phyloP scores from a whole-genome alignment of 163 green algal species.

The Trebouxiophyceae sp. region DNA sequence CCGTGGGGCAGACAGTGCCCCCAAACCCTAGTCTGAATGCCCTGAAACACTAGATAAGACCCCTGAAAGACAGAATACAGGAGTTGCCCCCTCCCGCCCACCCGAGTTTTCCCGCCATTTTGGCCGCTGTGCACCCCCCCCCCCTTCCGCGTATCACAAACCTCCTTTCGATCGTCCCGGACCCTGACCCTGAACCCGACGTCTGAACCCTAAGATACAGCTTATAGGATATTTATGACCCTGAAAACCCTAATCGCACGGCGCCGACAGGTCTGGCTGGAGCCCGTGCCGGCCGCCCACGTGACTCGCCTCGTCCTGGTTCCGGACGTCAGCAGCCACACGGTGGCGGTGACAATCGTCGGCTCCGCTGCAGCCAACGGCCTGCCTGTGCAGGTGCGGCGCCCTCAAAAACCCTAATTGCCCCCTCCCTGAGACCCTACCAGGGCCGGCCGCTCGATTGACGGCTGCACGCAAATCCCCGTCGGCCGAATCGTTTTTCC shows the following conservation, averaged over 20 bases:
- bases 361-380: neutral
- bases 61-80: neutral
- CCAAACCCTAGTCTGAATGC: neutral
- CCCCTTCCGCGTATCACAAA: neutral
- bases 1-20: no score
- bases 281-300: slow-evolving; percentile 10
- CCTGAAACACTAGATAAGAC: neutral
- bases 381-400: neutral
- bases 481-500: no score
- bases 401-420: no score
- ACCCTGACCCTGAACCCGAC: no score
- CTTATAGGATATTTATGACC: no score
- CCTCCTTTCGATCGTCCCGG: no score
- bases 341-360: neutral
- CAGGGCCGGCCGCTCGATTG: no score
- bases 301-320: slow-evolving; percentile 10
- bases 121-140: neutral
- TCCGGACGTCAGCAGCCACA: slow-evolving; percentile 10
- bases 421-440: no score
- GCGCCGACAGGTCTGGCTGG: slow-evolving; percentile 1
- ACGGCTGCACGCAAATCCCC: no score
- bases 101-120: no score
- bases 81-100: no score
- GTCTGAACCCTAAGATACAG: no score
- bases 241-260: neutral